Evolutionary conservation across 139 green algal genomes (phyloP).

Genomic region (Coelastrella sp.): DNA sequence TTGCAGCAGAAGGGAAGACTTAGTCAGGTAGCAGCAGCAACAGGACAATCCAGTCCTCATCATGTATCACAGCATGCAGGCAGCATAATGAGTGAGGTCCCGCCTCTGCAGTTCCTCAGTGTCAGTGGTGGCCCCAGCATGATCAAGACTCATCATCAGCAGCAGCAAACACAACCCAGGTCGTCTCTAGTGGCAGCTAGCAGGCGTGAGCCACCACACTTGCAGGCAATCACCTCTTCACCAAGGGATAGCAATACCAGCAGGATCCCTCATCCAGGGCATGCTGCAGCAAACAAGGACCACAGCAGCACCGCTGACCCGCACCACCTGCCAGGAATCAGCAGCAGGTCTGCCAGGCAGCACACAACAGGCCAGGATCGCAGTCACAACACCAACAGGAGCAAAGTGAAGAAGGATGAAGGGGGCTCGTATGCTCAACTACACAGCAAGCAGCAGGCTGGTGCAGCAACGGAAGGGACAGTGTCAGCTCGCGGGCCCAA

Average conservation of each 20-base stretch:
- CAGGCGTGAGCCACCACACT: constrained; percentile 11
- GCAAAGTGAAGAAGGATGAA: not conserved
- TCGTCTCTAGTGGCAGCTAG: too few relatives aligned
- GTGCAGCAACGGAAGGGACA: not conserved
- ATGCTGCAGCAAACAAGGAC: not conserved
- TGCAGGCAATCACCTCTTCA: not conserved
- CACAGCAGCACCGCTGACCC: not conserved
- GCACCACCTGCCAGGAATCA: not conserved
- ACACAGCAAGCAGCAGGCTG: not conserved
- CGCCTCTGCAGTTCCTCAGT: not conserved
- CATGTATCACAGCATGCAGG: not conserved
- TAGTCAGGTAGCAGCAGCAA: not conserved
- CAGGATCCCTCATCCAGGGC: not conserved
- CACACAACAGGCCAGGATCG: not conserved
- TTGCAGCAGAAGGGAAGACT: not conserved
- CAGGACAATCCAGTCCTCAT: not conserved
- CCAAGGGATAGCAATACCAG: not conserved
- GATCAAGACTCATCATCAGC: not conserved
- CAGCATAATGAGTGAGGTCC: not conserved
- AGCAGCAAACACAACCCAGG: not conserved
- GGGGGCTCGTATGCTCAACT: not conserved
- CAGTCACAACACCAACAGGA: not conserved
- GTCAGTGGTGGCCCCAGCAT: not conserved
- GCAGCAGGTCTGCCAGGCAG: not conserved
- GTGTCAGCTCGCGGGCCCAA: too few relatives aligned